A percentile compares a stretch with the other conserved stretches of the same genome.
Conservation (phyloP, 1,284 basidiomycete genomes). For the Abortiporus biennis region DNA sequence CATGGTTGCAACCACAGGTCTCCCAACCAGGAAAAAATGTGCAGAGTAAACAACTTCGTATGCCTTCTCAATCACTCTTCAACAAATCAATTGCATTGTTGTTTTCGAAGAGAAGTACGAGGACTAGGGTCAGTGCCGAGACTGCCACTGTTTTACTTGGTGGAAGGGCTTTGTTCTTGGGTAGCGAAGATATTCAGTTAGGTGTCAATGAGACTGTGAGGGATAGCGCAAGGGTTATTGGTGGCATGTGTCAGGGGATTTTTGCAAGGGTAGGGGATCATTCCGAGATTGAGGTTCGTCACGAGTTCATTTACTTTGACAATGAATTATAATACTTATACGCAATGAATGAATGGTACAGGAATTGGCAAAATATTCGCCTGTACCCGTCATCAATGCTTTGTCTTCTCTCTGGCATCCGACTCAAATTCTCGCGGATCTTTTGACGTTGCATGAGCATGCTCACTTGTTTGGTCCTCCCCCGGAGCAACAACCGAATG, state of each 20-base stretch:
- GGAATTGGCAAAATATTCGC: conserved; percentile 85
- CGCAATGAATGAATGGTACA: too few relatives aligned
- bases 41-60: conserved; percentile 34
- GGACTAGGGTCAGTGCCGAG: conserved; percentile 89
- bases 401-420: conserved; percentile 96
- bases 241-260: conserved; percentile 95
- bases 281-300: conserved; percentile 81
- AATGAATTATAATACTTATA: too few relatives aligned
- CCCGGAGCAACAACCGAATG: background rate
- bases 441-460: conserved; percentile 85
- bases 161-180: conserved; percentile 91
- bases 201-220: conserved; percentile 90
- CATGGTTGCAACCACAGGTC: conserved; percentile 48
- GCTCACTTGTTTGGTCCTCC: conserved; percentile 43
- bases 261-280: conserved; percentile 95
- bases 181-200: conserved; percentile 88
- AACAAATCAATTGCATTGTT: conserved; percentile 85
- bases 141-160: conserved; percentile 74
- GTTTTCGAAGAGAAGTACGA: conserved; percentile 91
- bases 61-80: conserved; percentile 67
- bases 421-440: conserved; percentile 91
- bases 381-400: conserved; percentile 93
- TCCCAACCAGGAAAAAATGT: conserved; percentile 23
- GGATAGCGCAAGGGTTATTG: conserved; percentile 85
- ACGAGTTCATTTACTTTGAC: background rate